These are phyloP conservation scores for Lactifluus subvellereus DNA, from an alignment of 768 basidiomycete genomes.

Conservation along the genomic window DNA sequence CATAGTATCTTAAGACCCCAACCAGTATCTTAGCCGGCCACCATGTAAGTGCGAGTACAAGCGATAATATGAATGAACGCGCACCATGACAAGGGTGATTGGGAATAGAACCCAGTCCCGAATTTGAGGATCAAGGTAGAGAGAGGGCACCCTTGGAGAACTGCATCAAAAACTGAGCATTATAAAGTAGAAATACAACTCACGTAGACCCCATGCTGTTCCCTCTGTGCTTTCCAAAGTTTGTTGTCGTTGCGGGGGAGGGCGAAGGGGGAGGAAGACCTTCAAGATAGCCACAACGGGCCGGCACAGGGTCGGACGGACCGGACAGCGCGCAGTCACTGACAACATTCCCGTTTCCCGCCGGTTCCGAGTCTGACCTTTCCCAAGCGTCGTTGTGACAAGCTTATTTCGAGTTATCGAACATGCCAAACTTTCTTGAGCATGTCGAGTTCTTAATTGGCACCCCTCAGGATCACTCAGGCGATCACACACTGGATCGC, in stretches of 20 bases:
- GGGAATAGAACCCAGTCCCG: conserved; percentile 93
- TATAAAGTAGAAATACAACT: conserved; percentile 16
- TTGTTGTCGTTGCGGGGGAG: background rate
- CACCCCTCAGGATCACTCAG: conserved; percentile 14
- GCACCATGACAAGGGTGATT: conserved; percentile 94
- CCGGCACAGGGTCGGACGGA: background rate
- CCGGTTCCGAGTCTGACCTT: too few species aligned
- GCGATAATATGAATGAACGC: conserved; percentile 24
- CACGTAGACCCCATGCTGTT: conserved; percentile 19
- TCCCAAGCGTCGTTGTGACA: too few species aligned
- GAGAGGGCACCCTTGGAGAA: conserved; percentile 34
- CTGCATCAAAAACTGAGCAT: conserved; percentile 24
- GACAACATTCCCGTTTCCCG: too few species aligned
- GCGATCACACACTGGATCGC: conserved; percentile 16
- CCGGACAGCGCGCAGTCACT: too few species aligned
- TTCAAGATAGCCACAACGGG: too few species aligned
- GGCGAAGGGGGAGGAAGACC: background rate
- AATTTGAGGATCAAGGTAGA: conserved; percentile 92
- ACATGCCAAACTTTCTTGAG: conserved; percentile 17
- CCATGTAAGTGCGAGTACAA: background rate
- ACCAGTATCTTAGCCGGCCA: conserved; percentile 65
- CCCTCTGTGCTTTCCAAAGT: background rate
- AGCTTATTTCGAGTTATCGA: background rate
- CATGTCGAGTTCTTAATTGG: conserved; percentile 19
- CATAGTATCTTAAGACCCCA: conserved; percentile 88